Evolutionary conservation across 139 green algal genomes (phyloP), one percentile per base, ranked within the genome.

Genomic region (Chlorella sp.): DNA sequence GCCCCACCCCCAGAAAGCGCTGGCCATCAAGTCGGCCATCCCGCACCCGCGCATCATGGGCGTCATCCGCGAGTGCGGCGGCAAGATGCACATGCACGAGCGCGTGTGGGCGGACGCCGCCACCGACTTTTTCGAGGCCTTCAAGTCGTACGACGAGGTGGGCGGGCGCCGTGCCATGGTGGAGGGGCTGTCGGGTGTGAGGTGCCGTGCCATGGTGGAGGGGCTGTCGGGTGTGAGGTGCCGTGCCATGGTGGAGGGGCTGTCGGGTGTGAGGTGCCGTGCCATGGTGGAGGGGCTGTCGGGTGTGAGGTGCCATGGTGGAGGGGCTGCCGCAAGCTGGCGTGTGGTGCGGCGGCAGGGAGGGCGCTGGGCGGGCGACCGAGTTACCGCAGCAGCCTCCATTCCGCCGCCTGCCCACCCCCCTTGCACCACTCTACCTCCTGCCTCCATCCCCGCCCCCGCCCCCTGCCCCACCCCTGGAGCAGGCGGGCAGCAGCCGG

Each of bases 71-170:
- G 97, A 99, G 92, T 99, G 96, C 87, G 97, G 96, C 56, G 97
- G 97, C 68, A 99, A 99, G 92, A 99, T 99, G 97, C 93, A 99
- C 91, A 98, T 98, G 95, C 89, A 93, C 22, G 95, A 99, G 89
- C 90, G 96, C 65, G 46, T 89, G 43, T 99, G 96, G 96, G 86
- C 84, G 32, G 90, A 98, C 5, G 97, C 97, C 6, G 92, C 94
- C 62, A 99, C 97, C 7, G 97, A 98, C 89, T 99, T 99, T 87
- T 99, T 99, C 87, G 97, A 99, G 92, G 97, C 97, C 1, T 99
- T 99, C 93, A 99, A 99, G 92, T 95, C 86, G 41, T 99, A 99
- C 84, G 97, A 99, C 78, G 97, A 99, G 90, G 97, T 96, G 1
- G 95, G 51, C 51, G 22, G 51, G 96, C 70, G 92, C 87, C 17